Percentiles rank a stretch among this genome's conserved stretches.
These are phyloP conservation scores for Scedosporium dehoogii DNA, from an alignment of 2,329 filamentous ascomycete species.

Conservation along the genomic window DNA sequence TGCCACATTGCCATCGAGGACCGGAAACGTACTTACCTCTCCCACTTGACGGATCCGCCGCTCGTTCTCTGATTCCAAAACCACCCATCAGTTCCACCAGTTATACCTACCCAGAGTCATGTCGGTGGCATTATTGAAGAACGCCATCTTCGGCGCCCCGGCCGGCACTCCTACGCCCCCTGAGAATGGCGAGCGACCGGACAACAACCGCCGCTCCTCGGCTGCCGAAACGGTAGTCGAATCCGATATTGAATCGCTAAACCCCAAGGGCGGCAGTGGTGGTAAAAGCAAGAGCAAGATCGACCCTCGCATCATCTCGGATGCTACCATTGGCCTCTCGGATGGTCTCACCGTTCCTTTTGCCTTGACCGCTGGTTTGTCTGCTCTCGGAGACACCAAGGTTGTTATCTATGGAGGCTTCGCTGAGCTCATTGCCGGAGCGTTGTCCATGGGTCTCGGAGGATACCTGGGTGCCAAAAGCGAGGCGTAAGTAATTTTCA, in stretches of 20 bases:
- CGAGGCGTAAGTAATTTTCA: slow-evolving; percentile 22
- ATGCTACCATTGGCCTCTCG: slow-evolving; percentile 59
- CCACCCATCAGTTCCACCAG: not conserved
- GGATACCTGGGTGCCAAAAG: slow-evolving; percentile 60
- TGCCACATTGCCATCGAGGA: not conserved
- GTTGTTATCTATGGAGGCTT: slow-evolving; percentile 63
- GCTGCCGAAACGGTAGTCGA: slow-evolving; percentile 11
- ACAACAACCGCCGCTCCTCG: slow-evolving; percentile 9
- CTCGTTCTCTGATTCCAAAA: not conserved
- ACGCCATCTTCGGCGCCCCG: slow-evolving; percentile 7
- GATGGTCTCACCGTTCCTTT: slow-evolving; percentile 75
- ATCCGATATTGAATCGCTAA: slow-evolving; percentile 11
- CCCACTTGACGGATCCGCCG: not conserved
- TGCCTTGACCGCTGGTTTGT: slow-evolving; percentile 65
- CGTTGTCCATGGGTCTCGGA: slow-evolving; percentile 69
- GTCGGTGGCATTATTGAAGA: slow-evolving; percentile 13
- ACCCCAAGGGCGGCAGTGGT: slow-evolving; percentile 1
- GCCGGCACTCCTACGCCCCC: slow-evolving; percentile 1
- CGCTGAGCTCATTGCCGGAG: slow-evolving; percentile 65
- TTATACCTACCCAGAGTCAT: slow-evolving; percentile 1
- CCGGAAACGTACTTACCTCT: not conserved
- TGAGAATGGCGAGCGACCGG: slow-evolving; percentile 1
- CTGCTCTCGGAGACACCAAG: slow-evolving; percentile 51
- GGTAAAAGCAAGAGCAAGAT: slow-evolving; percentile 9
- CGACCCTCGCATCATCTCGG: slow-evolving; percentile 14